phyloP scores from a whole-genome alignment of 148 eudicot species.

The Gaultheria prostrata region DNA sequence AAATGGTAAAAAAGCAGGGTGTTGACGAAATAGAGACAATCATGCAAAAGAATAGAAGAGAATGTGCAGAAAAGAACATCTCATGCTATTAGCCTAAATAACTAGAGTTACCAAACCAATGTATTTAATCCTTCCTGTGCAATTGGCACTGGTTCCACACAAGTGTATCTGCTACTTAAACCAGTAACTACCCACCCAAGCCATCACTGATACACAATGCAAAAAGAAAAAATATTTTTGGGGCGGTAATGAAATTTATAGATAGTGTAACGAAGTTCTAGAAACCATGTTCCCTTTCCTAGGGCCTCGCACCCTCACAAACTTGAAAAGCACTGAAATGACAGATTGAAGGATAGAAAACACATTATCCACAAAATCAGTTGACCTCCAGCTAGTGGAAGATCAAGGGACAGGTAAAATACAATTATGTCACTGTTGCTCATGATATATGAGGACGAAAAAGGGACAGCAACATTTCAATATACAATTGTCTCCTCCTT shows the following conservation, averaged over 20 bases:
- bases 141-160: neutral
- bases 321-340: neutral
- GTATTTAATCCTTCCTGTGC: neutral
- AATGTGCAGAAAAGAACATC: neutral
- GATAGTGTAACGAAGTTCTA: neutral
- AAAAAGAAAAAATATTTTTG: neutral
- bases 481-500: neutral
- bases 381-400: neutral
- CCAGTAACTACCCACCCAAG: neutral
- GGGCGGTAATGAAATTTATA: neutral
- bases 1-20: neutral
- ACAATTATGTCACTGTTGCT: neutral
- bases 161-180: neutral
- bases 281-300: neutral
- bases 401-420: neutral
- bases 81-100: neutral
- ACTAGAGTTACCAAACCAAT: conserved; percentile 5
- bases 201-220: neutral
- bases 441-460: neutral
- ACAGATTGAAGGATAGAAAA: neutral
- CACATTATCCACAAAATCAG: neutral
- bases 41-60: neutral
- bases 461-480: neutral
- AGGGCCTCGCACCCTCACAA: neutral
- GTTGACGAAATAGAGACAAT: neutral